phyloP scores from a whole-genome alignment of 805 yeast species.

The Monosporozyma yasuniensis region DNA sequence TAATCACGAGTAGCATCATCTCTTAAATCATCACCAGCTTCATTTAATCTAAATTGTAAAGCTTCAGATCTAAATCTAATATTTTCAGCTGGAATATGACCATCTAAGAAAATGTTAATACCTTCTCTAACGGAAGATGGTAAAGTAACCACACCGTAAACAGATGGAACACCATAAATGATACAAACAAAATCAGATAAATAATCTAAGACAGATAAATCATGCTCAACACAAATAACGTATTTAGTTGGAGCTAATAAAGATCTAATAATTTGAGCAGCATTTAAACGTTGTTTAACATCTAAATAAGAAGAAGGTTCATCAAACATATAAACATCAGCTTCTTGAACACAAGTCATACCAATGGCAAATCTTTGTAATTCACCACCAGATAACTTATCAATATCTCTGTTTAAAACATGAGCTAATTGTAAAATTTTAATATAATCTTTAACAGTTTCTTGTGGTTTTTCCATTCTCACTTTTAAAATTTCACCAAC shows the following conservation, averaged over 20 bases:
- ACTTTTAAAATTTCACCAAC: conserved; percentile 78
- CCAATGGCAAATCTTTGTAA: conserved; percentile 97
- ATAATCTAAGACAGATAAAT: conserved; percentile 93
- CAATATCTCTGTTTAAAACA: conserved; percentile 79
- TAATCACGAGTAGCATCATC: conserved; percentile 73
- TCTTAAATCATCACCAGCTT: conserved; percentile 70
- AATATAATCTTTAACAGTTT: conserved; percentile 55
- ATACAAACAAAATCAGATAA: conserved; percentile 95
- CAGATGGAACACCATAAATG: conserved; percentile 95
- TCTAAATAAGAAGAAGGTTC: conserved; percentile 98
- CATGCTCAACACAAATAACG: conserved; percentile 97
- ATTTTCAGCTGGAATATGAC: conserved; percentile 95
- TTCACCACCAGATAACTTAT: conserved; percentile 94
- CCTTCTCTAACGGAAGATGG: conserved; percentile 98
- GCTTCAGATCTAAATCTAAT: conserved; percentile 95
- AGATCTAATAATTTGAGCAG: conserved; percentile 89
- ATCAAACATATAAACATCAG: conserved; percentile 97
- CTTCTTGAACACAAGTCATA: conserved; percentile 90
- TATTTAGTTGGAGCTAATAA: conserved; percentile 67
- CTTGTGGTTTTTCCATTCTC: conserved; percentile 60
- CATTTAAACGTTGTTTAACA: conserved; percentile 97
- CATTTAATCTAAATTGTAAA: conserved; percentile 84
- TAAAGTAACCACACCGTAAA: conserved; percentile 95
- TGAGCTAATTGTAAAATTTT: conserved; percentile 64
- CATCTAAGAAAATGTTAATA: conserved; percentile 95